These are phyloP conservation scores for Xylariaceae sp. DNA, from an alignment of 2,329 filamentous ascomycete genomes.

Conservation along the genomic window DNA sequence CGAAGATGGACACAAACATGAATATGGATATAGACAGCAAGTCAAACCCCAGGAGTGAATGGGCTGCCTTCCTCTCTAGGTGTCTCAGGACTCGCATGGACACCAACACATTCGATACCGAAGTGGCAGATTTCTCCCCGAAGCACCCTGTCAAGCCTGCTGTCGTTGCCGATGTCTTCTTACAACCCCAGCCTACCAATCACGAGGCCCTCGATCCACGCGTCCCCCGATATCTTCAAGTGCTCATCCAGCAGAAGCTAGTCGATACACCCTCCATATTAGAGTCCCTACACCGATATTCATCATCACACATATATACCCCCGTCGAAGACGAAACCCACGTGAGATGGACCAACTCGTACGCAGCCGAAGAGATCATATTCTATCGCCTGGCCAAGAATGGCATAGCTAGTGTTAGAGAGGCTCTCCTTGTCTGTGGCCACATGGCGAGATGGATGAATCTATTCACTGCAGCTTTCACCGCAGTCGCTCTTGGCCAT, in stretches of 20 bases:
- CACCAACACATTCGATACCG: conserved; percentile 49
- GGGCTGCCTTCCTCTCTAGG: conserved; percentile 48
- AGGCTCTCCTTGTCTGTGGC: conserved; percentile 48
- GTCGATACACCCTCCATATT: conserved; percentile 55
- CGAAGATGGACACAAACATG: conserved; percentile 4
- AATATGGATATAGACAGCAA: conserved; percentile 7
- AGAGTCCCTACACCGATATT: conserved; percentile 53
- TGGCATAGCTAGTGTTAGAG: conserved; percentile 42
- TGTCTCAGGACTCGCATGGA: conserved; percentile 52
- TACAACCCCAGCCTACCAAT: conserved; percentile 49
- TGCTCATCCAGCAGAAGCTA: conserved; percentile 47
- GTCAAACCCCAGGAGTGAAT: conserved; percentile 34
- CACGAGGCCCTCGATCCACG: conserved; percentile 54
- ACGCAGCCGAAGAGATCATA: conserved; percentile 77
- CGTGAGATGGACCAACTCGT: conserved; percentile 53
- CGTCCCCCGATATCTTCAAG: conserved; percentile 55
- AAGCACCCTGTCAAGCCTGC: conserved; percentile 50
- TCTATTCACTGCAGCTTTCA: conserved; percentile 49
- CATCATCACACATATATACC: conserved; percentile 44
- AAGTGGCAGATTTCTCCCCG: conserved; percentile 45
- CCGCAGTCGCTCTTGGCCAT: conserved; percentile 42
- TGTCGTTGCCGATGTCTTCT: conserved; percentile 54
- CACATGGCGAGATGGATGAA: conserved; percentile 57
- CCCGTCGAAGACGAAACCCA: conserved; percentile 20
- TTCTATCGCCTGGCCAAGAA: conserved; percentile 85